Base-by-base conservation (phyloP, 257 asterid genomes). In the Forsythia viridissima region DNA sequence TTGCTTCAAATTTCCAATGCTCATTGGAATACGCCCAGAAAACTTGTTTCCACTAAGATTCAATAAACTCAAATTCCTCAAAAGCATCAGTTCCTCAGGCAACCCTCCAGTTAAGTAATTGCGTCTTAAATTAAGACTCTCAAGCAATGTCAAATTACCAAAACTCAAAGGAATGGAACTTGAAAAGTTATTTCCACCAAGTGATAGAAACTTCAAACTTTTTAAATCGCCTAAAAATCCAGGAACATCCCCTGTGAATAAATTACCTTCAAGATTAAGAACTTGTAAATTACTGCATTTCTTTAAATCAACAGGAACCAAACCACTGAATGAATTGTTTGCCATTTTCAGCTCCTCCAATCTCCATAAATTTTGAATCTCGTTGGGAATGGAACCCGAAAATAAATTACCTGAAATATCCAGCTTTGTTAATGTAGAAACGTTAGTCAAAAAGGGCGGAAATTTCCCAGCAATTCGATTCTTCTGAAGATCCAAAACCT, bases 181-280 rank as follows among this genome's bases (percentile, higher is more conserved):
- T 2, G 85, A 83, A 74, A 90, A 88, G 51, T 70, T 80, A 82
- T 87, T 91, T 21, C 91, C 87, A 44, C 91, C 93, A 6, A 91
- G 83, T 21, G 84, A 80, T 48, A 91, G 75, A n/a, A 77, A 71
- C 77, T 71, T 84, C 77, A 91, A 81, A 59, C 73, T 82, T 72
- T 68, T 86, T 37, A 91, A 42, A 40, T 83, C 86, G 6, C 74
- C 76, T 15, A 88, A 73, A 72, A 86, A 84, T 18, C 57, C 71
- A 42, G 97, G 93, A 82, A 90, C 30, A 6, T 80, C 81, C 6
- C 97, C 93, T 2, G 74, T 71, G 51, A 91, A 79, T 13, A 15
- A 80, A 80, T 91, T 90, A 30, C 90, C 94, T 37, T 85, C 94
- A 38, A 91, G 89, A 88, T 91, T 90, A 80, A 90, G 86, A 73